These are phyloP conservation scores for Rhytidhysteron rufulum DNA, from an alignment of 2,329 filamentous ascomycete genomes.

Conservation along the genomic window DNA sequence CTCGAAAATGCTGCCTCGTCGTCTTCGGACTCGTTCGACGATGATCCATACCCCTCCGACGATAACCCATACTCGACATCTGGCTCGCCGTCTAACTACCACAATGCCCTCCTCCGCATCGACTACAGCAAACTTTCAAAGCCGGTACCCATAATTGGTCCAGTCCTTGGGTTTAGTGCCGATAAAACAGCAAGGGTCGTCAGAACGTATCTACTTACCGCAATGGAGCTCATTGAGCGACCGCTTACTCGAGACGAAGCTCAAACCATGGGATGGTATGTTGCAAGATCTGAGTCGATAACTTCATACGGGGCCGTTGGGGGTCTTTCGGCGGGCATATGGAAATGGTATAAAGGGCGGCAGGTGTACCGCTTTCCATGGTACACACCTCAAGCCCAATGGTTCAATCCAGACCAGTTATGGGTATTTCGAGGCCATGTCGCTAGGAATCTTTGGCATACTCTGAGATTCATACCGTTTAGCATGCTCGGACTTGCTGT, in stretches of 20 bases:
- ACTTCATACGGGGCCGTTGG: slow-evolving; percentile 36
- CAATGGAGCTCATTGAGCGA: slow-evolving; percentile 29
- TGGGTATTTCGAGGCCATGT: slow-evolving; percentile 27
- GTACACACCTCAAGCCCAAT: slow-evolving; percentile 35
- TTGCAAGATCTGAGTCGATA: slow-evolving; percentile 34
- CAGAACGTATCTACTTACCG: slow-evolving; percentile 22
- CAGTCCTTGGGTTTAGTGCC: slow-evolving; percentile 25
- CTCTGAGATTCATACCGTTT: slow-evolving; percentile 23
- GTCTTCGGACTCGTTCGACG: not conserved
- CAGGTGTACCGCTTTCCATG: slow-evolving; percentile 40
- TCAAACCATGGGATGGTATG: slow-evolving; percentile 39
- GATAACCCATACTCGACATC: slow-evolving; percentile 1
- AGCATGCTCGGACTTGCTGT: slow-evolving; percentile 26
- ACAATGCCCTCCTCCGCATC: slow-evolving; percentile 20
- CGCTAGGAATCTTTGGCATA: slow-evolving; percentile 31
- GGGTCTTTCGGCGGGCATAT: slow-evolving; percentile 28
- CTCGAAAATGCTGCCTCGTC: not conserved
- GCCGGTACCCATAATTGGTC: slow-evolving; percentile 31
- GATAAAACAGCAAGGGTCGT: slow-evolving; percentile 27
- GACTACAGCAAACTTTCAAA: slow-evolving; percentile 36
- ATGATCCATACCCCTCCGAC: slow-evolving; percentile 4
- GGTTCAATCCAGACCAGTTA: slow-evolving; percentile 38
- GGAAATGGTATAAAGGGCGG: slow-evolving; percentile 32
- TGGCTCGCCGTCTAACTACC: not conserved
- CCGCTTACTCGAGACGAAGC: slow-evolving; percentile 39